phyloP scores from a whole-genome alignment of 2,329 filamentous ascomycete genomes.

The Aspergillus aculeatus region DNA sequence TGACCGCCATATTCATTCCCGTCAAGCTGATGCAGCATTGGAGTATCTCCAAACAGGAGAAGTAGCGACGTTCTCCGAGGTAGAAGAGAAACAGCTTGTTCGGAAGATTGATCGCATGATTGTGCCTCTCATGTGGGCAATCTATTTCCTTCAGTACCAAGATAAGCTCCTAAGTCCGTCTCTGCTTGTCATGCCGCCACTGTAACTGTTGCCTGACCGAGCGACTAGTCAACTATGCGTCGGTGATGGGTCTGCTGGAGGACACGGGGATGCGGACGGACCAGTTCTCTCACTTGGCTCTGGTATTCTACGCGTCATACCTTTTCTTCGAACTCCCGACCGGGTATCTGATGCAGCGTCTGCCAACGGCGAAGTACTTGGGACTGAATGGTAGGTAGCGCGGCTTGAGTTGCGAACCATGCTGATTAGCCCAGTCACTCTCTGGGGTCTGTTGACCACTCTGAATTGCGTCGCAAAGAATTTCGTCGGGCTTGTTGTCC shows the following conservation, averaged over 20 bases:
- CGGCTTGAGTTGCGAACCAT: slow-evolving; percentile 21
- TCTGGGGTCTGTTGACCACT: slow-evolving; percentile 52
- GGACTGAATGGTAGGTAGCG: slow-evolving; percentile 40
- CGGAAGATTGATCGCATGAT: slow-evolving; percentile 43
- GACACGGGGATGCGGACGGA: slow-evolving; percentile 56
- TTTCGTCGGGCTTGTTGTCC: slow-evolving; percentile 50
- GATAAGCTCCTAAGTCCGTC: slow-evolving; percentile 55
- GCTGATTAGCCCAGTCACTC: slow-evolving; percentile 22
- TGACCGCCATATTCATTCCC: slow-evolving; percentile 6
- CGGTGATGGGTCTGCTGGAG: slow-evolving; percentile 59
- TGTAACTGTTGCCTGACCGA: slow-evolving; percentile 41
- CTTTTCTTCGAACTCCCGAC: slow-evolving; percentile 59
- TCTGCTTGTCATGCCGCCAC: slow-evolving; percentile 50
- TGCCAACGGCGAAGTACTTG: slow-evolving; percentile 56
- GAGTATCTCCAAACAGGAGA: slow-evolving; percentile 32
- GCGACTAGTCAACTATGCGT: slow-evolving; percentile 50
- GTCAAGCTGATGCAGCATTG: slow-evolving; percentile 39
- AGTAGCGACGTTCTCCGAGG: slow-evolving; percentile 25
- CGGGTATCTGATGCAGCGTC: slow-evolving; percentile 54
- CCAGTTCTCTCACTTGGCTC: slow-evolving; percentile 60
- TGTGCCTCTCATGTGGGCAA: slow-evolving; percentile 53
- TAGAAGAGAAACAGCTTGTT: slow-evolving; percentile 34
- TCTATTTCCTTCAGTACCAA: slow-evolving; percentile 60
- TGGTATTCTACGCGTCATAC: slow-evolving; percentile 60
- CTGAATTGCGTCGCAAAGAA: slow-evolving; percentile 52